A percentile compares a stretch with the other conserved stretches of the same genome.
These are phyloP conservation scores for Colletotrichum sidae DNA, from an alignment of 2,329 filamentous ascomycete genomes.

Conservation along the genomic window DNA sequence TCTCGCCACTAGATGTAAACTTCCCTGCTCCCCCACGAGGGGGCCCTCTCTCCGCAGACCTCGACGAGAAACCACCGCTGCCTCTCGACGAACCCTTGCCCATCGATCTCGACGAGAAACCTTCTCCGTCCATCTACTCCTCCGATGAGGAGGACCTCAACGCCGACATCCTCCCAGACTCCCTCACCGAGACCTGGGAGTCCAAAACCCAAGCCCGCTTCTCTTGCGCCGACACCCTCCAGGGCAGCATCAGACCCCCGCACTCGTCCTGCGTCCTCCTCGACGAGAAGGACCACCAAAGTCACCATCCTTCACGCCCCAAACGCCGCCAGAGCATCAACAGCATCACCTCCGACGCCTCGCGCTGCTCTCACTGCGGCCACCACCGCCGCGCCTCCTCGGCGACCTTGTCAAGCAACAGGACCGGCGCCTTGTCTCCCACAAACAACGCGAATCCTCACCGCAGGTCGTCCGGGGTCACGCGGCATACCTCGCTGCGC, in stretches of 20 bases:
- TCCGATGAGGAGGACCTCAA: slow-evolving; percentile 18
- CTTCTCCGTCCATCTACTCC: not conserved
- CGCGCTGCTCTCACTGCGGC: slow-evolving; percentile 16
- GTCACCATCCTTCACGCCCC: no score
- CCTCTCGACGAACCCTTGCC: not conserved
- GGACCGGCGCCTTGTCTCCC: not conserved
- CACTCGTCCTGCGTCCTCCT: slow-evolving; percentile 3
- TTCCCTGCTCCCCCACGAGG: no score
- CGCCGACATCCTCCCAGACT: slow-evolving; percentile 11
- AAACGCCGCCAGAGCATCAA: not conserved
- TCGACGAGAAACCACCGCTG: no score
- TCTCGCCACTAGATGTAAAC: no score
- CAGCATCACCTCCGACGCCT: slow-evolving; percentile 7
- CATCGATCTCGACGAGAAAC: slow-evolving; percentile 5
- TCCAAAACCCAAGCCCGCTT: slow-evolving; percentile 5
- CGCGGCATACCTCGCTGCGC: not conserved
- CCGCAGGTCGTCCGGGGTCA: not conserved
- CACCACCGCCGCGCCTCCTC: slow-evolving; percentile 19
- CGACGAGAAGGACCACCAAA: slow-evolving; percentile 1
- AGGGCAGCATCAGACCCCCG: not conserved
- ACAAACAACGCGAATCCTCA: not conserved
- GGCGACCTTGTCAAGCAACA: not conserved
- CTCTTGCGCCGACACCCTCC: slow-evolving; percentile 10
- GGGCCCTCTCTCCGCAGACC: no score
- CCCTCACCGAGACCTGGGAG: slow-evolving; percentile 22